Base-by-base conservation (phyloP, 192 early-diverging fungal species). In the Linnemannia exigua region DNA sequence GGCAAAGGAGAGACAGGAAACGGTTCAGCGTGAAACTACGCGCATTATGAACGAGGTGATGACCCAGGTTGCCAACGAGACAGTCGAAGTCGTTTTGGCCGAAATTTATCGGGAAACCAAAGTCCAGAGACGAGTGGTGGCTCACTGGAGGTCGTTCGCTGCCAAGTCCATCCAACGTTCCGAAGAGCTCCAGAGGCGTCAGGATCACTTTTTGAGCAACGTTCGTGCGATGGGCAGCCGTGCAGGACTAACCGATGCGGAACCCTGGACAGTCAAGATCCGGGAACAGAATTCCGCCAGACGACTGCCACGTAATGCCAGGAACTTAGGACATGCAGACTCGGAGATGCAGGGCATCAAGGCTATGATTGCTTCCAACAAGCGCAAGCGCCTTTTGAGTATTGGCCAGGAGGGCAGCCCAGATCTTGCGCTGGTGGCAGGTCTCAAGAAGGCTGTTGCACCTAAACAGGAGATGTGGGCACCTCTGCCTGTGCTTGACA, bases 141-240 rank as follows among this genome's bases (percentile, higher is more conserved):
- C 15, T 25, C 78, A 67, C 9, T 80, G 79, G 84, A 76, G 17
- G 16, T 63, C 47, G 17, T 80, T 72, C 46, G 68, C 84, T 16
- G 47, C 20, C 36, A 71, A 73, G 54, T 71, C 70, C 22, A 70
- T 54, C 25, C 51, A 69, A 37, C 67, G 84, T 33, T 78, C 84
- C 0, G 84, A 80, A 28, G 84, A 86, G 25, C 74, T 80, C 37
- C 52, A 50, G 41, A 61, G 79, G 28, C 73, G 74, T 8, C 77
- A 77, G 35, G 84, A 80, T 22, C 77, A 86, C 41, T 79, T 80
- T 58, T 51, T 86, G 75, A 41, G 36, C 12, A 80, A 80, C 28
- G 74, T 86, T 16, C 73, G 79, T 7, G 84, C 84, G 4, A 80
- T 80, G 84, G 69, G 67, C 48, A 86, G 78, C 58, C 73, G 84